These are phyloP conservation scores for Saxispiralis lemnorum DNA, from an alignment of 495 filamentous ascomycete species.

Conservation along the genomic window DNA sequence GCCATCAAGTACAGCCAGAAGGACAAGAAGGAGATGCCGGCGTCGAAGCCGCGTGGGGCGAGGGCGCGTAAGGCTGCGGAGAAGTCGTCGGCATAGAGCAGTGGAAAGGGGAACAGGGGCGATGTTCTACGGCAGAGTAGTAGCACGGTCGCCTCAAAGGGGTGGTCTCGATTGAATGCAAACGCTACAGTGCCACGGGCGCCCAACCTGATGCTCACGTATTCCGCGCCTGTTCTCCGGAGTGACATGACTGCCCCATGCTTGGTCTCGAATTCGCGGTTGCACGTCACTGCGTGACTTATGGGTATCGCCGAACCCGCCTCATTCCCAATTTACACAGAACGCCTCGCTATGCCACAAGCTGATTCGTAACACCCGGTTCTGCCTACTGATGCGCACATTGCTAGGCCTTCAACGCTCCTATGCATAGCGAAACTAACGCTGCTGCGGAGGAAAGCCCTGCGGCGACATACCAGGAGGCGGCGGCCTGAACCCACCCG, in stretches of 20 bases:
- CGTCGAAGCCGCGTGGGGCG: conserved; percentile 56
- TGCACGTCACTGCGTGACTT: too few relatives aligned
- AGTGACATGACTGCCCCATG: too few relatives aligned
- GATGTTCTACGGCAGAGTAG: conserved; percentile 17
- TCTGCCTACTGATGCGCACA: too few relatives aligned
- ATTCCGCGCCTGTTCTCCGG: too few relatives aligned
- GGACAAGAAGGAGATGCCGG: conserved; percentile 55
- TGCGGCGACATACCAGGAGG: neutral
- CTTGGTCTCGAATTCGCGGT: too few relatives aligned
- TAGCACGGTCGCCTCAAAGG: too few relatives aligned
- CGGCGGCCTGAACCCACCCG: conserved; percentile 22
- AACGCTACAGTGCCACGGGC: neutral
- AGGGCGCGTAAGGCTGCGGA: conserved; percentile 64
- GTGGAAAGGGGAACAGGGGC: neutral
- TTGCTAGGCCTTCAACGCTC: too few relatives aligned
- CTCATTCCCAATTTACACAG: too few relatives aligned
- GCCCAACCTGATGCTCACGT: too few relatives aligned
- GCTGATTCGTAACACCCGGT: too few relatives aligned
- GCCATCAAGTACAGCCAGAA: conserved; percentile 66
- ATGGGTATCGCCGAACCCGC: too few relatives aligned
- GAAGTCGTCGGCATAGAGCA: conserved; percentile 23
- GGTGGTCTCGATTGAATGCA: conserved; percentile 2
- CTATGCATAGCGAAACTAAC: neutral
- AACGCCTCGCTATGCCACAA: too few relatives aligned
- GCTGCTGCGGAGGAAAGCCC: neutral